These are phyloP conservation scores for Dryas octopetala DNA, from an alignment of 306 rosid genomes.

Conservation along the genomic window DNA sequence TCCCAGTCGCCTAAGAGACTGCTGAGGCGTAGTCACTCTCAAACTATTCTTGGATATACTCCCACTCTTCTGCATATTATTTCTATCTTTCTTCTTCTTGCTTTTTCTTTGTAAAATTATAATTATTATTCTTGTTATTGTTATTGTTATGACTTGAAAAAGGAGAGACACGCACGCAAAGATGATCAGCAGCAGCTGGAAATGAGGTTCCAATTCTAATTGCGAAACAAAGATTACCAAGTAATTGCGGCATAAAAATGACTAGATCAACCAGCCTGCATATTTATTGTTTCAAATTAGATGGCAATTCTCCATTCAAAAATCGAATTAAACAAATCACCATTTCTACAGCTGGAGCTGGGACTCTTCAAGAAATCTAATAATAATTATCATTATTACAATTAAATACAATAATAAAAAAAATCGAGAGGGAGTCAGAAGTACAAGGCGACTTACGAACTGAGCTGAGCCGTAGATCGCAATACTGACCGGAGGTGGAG, in stretches of 20 bases:
- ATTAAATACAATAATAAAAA: not conserved
- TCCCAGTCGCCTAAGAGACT: slow-evolving; percentile 78
- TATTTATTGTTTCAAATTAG: not conserved
- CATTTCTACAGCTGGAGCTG: not conserved
- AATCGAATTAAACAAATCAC: not conserved
- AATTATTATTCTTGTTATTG: not conserved
- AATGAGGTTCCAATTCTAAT: slow-evolving; percentile 11
- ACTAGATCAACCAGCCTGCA: slow-evolving; percentile 28
- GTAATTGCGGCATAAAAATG: slow-evolving; percentile 13
- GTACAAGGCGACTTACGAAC: slow-evolving; percentile 21
- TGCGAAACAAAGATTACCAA: not conserved
- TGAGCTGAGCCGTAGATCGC: slow-evolving; percentile 18
- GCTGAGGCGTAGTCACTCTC: slow-evolving; percentile 67
- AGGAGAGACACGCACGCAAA: not conserved
- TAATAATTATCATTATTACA: not conserved
- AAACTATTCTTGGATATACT: slow-evolving; percentile 64
- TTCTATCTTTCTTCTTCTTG: not conserved
- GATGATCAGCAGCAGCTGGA: slow-evolving; percentile 4
- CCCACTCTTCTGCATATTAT: slow-evolving; percentile 66
- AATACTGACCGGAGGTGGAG: not conserved
- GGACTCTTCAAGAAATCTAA: not conserved
- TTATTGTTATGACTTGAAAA: not conserved
- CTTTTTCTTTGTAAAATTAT: not conserved
- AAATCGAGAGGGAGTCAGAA: not conserved
- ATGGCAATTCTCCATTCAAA: not conserved